Conservation (phyloP, 1,284 basidiomycete species). For the Microbotryum violaceum region DNA sequence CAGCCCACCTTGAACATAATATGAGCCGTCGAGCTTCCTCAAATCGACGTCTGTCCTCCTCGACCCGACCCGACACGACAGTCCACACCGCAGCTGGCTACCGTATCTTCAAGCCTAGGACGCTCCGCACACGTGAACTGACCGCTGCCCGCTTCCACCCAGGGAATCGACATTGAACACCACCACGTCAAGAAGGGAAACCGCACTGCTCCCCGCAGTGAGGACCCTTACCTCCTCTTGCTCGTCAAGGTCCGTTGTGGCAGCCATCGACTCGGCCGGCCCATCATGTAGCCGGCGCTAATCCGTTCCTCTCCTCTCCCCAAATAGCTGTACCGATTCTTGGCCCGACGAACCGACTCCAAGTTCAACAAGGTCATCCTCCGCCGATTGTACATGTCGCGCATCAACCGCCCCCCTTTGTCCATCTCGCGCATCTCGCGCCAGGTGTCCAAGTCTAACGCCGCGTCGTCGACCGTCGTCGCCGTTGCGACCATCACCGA, state of each 20-base stretch:
- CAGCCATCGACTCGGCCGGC: neutral
- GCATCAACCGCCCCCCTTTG: slow-evolving; percentile 94
- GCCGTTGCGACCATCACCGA: slow-evolving; percentile 90
- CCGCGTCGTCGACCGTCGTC: slow-evolving; percentile 71
- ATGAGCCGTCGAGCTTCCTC: neutral
- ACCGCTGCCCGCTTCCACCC: neutral
- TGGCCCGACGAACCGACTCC: slow-evolving; percentile 92
- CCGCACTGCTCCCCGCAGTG: slow-evolving; percentile 91
- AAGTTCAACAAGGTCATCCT: slow-evolving; percentile 98
- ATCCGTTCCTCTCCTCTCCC: neutral
- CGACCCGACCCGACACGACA: neutral
- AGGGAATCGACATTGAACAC: slow-evolving; percentile 96
- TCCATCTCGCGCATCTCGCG: slow-evolving; percentile 74
- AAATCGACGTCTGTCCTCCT: neutral
- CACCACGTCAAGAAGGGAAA: slow-evolving; percentile 99
- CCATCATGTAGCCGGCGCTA: slow-evolving; percentile 4
- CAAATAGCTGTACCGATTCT: slow-evolving; percentile 92
- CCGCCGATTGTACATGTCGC: slow-evolving; percentile 92
- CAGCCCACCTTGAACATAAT: no score
- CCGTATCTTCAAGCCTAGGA: neutral
- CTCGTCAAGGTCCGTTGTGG: slow-evolving; percentile 76
- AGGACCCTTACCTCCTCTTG: slow-evolving; percentile 97
- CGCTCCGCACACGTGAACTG: neutral
- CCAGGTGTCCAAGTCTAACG: slow-evolving; percentile 59
- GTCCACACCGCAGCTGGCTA: neutral